Base-by-base conservation (phyloP, 2,329 filamentous ascomycete species). In the Penicillium sp. region DNA sequence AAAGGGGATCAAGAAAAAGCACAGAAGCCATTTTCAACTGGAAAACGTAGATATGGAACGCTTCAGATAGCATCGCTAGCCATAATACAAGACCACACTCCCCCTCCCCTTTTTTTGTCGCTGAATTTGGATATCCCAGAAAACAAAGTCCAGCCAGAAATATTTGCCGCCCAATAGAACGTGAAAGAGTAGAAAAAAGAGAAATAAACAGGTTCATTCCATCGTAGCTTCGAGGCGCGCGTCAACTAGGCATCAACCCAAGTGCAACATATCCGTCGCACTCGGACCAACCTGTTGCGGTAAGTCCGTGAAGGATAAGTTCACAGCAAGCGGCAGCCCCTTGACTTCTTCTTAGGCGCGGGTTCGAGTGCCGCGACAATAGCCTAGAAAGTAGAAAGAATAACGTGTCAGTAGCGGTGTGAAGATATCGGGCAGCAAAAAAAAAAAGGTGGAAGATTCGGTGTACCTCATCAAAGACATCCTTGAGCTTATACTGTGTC, bases 401-500 rank as follows among this genome's bases (percentile, higher is more conserved):
- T 48, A 69, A 58, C 49, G 41, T n/a, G 52, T 19, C n/a, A 38
- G 53, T 37, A 31, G 9, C 25, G 42, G 25, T 37, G 25, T 35
- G 41, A 37, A 46, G 9, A 47, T 17, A 19, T 17, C 27, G 31
- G 42, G 42, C 21, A 46, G 35, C 35, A 57, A 38, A 47, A 50
- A 49, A 57, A 43, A 47, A 50, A 49, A 21, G n/a, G 12, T 25
- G n/a, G n/a, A 50, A 48, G 47, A 41, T 19, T 46, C 40, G 29
- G 42, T 17, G 35, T 84, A 96, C 93, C 89, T 97, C 94, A 72
- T 99, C 94, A 78, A 99, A 99, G 19, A 99, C 94, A 73, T 97
- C 94, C 84, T 99, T 99, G 66, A 99, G 81, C 80, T 97, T 97
- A 81, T 93, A 97, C 81, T 99, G 94, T 62, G 94, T 97, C 76